Evolutionary conservation across 1,139 yeast species (phyloP).

Genomic region (Lodderomyces beijingensis): DNA sequence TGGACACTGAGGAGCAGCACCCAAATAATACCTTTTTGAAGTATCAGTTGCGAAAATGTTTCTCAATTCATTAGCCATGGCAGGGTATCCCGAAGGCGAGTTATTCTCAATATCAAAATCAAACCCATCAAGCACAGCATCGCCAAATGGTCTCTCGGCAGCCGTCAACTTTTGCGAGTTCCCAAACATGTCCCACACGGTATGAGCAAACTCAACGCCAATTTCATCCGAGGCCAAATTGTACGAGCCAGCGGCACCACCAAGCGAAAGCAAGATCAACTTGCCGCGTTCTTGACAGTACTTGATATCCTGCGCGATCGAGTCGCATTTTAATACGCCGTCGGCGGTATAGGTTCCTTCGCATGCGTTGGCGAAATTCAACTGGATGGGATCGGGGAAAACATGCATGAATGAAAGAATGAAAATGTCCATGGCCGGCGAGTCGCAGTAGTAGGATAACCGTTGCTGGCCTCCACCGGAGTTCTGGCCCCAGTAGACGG

Average conservation of each 20-base stretch:
- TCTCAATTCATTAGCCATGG: conserved; percentile 61
- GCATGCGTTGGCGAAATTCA: conserved; percentile 74
- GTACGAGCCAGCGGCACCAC: conserved; percentile 81
- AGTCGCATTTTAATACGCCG: conserved; percentile 57
- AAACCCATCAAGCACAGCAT: conserved; percentile 42
- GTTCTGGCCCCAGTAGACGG: conserved; percentile 89
- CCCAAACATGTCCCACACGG: conserved; percentile 84
- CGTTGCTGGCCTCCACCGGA: conserved; percentile 60
- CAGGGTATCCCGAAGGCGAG: conserved; percentile 51
- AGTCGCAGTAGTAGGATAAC: conserved; percentile 64
- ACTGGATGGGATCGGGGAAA: conserved; percentile 47
- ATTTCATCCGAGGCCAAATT: conserved; percentile 62
- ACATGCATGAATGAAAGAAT: conserved; percentile 64
- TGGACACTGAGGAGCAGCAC: conserved; percentile 96
- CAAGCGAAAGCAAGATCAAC: conserved; percentile 73
- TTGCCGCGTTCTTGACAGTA: conserved; percentile 83
- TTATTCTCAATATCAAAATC: conserved; percentile 46
- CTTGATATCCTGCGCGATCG: conserved; percentile 68
- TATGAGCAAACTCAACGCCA: conserved; percentile 66
- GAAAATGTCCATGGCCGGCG: conserved; percentile 66
- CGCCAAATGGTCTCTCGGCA: conserved; percentile 69
- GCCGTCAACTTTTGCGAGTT: conserved; percentile 46
- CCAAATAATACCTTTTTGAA: conserved; percentile 64
- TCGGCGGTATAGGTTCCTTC: conserved; percentile 41
- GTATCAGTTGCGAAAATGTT: conserved; percentile 47